Percentiles rank a stretch among this genome's conserved stretches.
These are phyloP conservation scores for Nidularia pulvinata DNA, from an alignment of 768 basidiomycete genomes.

Conservation along the genomic window DNA sequence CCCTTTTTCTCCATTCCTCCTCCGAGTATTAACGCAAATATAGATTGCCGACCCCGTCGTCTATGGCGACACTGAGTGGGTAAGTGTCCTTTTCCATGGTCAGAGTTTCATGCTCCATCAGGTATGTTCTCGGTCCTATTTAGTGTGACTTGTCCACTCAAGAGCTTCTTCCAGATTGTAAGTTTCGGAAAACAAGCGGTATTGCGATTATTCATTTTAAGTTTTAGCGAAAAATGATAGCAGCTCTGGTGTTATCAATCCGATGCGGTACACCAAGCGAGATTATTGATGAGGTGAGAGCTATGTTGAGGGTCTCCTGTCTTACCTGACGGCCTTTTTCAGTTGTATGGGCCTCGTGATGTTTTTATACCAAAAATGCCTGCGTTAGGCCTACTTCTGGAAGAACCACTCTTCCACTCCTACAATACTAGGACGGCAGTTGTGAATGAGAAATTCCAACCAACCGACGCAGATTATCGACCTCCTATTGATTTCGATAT, in stretches of 20 bases:
- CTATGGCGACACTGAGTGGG: conserved; percentile 93
- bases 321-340: conserved; percentile 2
- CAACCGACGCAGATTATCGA: conserved; percentile 61
- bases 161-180: background rate
- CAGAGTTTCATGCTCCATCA: conserved; percentile 99
- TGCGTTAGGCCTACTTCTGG: conserved; percentile 88
- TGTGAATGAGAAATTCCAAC: conserved; percentile 50
- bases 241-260: conserved; percentile 74
- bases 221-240: conserved; percentile 94
- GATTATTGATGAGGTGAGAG: conserved; percentile 69
- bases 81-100: conserved; percentile 90
- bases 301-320: background rate
- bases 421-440: conserved; percentile 64
- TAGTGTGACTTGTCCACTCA: background rate
- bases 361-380: conserved; percentile 97
- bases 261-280: conserved; percentile 75
- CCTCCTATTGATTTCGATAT: conserved; percentile 72
- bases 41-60: conserved; percentile 87
- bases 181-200: too few relatives aligned
- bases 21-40: too few relatives aligned
- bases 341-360: conserved; percentile 77
- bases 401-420: conserved; percentile 79
- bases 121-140: conserved; percentile 62
- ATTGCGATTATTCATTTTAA: too few relatives aligned
- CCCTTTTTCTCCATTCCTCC: background rate